Base-by-base conservation (phyloP, 2,329 filamentous ascomycete genomes). In the Penicillium freii region DNA sequence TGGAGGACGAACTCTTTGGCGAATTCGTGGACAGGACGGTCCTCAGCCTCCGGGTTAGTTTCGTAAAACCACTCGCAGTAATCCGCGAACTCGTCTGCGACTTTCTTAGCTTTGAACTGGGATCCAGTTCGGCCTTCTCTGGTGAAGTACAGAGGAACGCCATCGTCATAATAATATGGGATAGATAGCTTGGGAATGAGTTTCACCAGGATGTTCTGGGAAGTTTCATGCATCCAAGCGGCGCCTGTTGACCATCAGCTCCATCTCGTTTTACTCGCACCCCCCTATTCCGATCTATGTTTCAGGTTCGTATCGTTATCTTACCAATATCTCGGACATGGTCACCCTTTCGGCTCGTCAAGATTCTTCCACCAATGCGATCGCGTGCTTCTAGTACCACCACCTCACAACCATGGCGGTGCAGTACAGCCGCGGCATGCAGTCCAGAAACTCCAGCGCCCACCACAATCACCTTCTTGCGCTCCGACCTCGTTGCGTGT, bases 31-130 rank as follows among this genome's bases (percentile, higher is more conserved):
- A 75, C 75, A 38, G 69, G 61, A 42, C 71, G 73, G 64, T 78
- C 76, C 42, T 75, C 73, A 17, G 75, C 75, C 50, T 75, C 67
- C 10, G 76, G 75, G 53, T 77, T 68, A 40, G 70, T 72, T 45
- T 71, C 69, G 61, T 77, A 78, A 59, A 69, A 78, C 71, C 71
- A 75, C 53, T 75, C 73, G 58, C 69, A 70, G 53, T 75, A 75
- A 60, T 77, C 75, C 31, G 75, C 76, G 58, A 77, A 77, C 62
- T 78, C 76, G 64, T 78, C 76, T 50, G 75, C 75, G 25, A 77
- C 75, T 58, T 78, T 78, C 65, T 78, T 78, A 21, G 75, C 76
- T 55, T 78, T 78, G 72, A 78, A 78, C 60, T 78, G 76, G 44
- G 74, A 70, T 29, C 76, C 76, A 43, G 75, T 72, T 57, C 74